Percentiles rank a stretch among this genome's conserved stretches.
Evolutionary conservation across 2,329 filamentous ascomycete species (phyloP).

Genomic region (Sporothrix protearum): DNA sequence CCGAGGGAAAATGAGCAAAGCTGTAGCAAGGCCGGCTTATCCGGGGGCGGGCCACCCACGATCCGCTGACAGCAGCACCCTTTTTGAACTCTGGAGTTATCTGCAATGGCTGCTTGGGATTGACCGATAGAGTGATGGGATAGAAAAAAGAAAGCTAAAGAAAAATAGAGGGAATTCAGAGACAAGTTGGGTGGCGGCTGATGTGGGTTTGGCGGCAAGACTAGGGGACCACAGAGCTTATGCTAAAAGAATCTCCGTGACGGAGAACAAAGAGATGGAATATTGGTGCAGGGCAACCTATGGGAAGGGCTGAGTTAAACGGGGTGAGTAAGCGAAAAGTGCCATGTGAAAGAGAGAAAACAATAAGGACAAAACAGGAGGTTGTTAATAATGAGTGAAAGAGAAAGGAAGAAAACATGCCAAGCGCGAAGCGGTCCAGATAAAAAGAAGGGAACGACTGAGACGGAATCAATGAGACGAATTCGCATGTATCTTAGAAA

Average conservation of each 20-base stretch:
- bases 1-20: neutral
- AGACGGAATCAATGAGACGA: neutral
- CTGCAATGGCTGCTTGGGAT: neutral
- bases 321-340: neutral
- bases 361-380: neutral
- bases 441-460: neutral
- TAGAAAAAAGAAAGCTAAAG: neutral
- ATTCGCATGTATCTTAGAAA: neutral
- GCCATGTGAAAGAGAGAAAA: neutral
- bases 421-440: neutral
- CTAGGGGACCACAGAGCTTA: neutral
- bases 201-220: conserved; percentile 8
- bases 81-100: neutral
- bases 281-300: neutral
- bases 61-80: neutral
- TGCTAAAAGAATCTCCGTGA: conserved; percentile 5
- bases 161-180: neutral
- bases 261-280: conserved; percentile 13
- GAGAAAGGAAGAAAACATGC: neutral
- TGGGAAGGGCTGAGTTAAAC: neutral
- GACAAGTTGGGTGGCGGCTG: neutral
- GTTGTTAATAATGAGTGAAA: neutral
- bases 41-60: conserved; percentile 2
- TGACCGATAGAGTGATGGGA: neutral
- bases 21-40: neutral